Percentiles rank a stretch among this genome's conserved stretches.
These are phyloP conservation scores for Jamesozyma gamospora DNA, from an alignment of 805 yeast genomes.

Conservation along the genomic window DNA sequence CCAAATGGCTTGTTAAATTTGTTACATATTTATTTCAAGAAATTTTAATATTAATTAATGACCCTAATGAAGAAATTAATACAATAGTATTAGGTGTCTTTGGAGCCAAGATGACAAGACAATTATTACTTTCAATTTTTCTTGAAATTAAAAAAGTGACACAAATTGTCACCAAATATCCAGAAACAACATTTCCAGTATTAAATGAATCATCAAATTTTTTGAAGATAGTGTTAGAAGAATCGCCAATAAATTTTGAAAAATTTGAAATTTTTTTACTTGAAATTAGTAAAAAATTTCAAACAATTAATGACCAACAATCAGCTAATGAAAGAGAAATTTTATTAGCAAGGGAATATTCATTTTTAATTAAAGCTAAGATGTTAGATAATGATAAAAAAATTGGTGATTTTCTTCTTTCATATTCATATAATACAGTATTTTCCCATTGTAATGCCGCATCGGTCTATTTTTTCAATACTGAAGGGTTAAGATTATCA, in stretches of 20 bases:
- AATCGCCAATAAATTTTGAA: constrained; percentile 46
- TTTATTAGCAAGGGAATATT: constrained; percentile 21
- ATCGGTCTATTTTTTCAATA: constrained; percentile 24
- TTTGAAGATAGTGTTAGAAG: constrained; percentile 24
- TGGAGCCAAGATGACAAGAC: constrained; percentile 60
- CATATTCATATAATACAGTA: constrained; percentile 21
- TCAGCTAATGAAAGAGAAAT: constrained; percentile 7
- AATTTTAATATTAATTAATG: constrained; percentile 37
- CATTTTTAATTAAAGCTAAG: constrained; percentile 51
- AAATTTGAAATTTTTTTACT: constrained; percentile 50
- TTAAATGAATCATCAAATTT: constrained; percentile 26
- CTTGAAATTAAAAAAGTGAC: constrained; percentile 54
- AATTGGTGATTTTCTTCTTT: constrained; percentile 22
- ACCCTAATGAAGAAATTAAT: constrained; percentile 16
- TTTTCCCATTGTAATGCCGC: constrained; percentile 24
- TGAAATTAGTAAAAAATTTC: constrained; percentile 39
- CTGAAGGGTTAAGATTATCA: constrained; percentile 24
- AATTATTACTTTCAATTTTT: constrained; percentile 54
- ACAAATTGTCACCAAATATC: constrained; percentile 46
- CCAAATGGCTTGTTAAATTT: constrained; percentile 80
- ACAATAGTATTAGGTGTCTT: constrained; percentile 49
- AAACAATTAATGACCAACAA: constrained; percentile 25
- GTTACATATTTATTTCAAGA: constrained; percentile 68
- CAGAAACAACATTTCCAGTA: constrained; percentile 39
- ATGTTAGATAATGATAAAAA: constrained; percentile 37